Base-by-base conservation (phyloP, 345 rosid species). In the Ricinus communis region DNA sequence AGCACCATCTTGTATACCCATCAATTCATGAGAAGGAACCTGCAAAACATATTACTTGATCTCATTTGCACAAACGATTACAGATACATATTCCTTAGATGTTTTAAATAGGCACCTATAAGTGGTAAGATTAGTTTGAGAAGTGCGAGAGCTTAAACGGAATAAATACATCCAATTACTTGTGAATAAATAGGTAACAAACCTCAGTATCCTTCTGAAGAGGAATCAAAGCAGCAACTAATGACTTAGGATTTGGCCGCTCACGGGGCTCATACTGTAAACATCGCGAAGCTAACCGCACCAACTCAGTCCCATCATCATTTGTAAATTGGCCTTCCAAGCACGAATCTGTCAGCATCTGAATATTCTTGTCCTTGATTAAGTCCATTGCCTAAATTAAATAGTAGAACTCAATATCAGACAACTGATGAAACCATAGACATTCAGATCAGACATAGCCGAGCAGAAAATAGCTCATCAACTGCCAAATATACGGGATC, bases 171-270 rank as follows among this genome's bases (percentile, higher is more conserved):
- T 41, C 30, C 51, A 59, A 8, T 31, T 55, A 47, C 27, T 15
- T 5, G 14, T 24, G 68, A 65, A 68, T 14, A 33, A 58, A 55
- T 9, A 66, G n/a, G 55, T 5, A 45, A 65, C 79, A 30, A 50
- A 88, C 91, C 91, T 93, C 95, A 18, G 86, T 71, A 71, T 91
- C 97, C 82, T 82, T 88, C 73, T 93, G 98, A 71, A 93, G 93
- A 76, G 93, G 83, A 74, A 83, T 79, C 76, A 91, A 80, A 49
- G 93, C 85, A 77, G 90, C 38, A 55, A 86, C 93, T 79, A 93
- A 60, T 40, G 88, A 83, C 77, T 81, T 90, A 10, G 93, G 79
- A 81, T 82, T 90, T 72, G 98, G 97, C 25, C 98, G 84, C 64
- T 87, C 96, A 63, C 87, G 88, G 30, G 93, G 89, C 76, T 93